Evolutionary conservation across 441 rosid species (phyloP).

Genomic region (Viola pubescens): DNA sequence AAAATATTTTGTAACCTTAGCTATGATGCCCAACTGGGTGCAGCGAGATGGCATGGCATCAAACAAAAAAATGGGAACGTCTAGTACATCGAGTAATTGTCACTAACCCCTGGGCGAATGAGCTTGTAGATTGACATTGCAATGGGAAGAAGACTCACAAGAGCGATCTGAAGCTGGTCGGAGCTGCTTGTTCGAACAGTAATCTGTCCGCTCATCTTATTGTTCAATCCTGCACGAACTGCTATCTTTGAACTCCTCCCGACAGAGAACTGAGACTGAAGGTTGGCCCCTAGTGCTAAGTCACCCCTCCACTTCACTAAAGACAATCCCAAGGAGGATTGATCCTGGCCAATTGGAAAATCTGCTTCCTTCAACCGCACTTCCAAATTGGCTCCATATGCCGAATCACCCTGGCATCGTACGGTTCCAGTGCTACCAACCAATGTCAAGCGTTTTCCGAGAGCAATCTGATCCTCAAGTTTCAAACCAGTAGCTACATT

Average conservation of each 20-base stretch:
- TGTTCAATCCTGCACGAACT: slow-evolving; percentile 85
- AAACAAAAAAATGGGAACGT: slow-evolving; percentile 9
- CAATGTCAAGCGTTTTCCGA: slow-evolving; percentile 38
- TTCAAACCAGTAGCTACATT: slow-evolving; percentile 46
- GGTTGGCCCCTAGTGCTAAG: slow-evolving; percentile 77
- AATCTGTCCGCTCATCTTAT: slow-evolving; percentile 82
- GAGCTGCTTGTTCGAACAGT: slow-evolving; percentile 76
- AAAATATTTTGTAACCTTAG: slow-evolving; percentile 13
- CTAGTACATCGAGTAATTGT: slow-evolving; percentile 60
- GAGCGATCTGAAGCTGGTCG: slow-evolving; percentile 75
- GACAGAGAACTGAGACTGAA: slow-evolving; percentile 75
- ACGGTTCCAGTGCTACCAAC: slow-evolving; percentile 41
- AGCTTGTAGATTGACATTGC: slow-evolving; percentile 52
- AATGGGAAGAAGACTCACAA: slow-evolving; percentile 59
- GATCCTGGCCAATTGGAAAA: slow-evolving; percentile 80
- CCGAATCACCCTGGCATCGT: slow-evolving; percentile 34
- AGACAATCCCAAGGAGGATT: slow-evolving; percentile 66
- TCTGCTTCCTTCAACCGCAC: slow-evolving; percentile 11
- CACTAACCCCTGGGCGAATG: slow-evolving; percentile 46
- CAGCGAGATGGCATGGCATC: slow-evolving; percentile 7
- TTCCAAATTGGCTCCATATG: slow-evolving; percentile 41
- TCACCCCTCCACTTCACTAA: slow-evolving; percentile 94
- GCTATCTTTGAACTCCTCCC: slow-evolving; percentile 70
- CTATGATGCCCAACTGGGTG: slow-evolving; percentile 6
- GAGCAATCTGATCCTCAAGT: slow-evolving; percentile 45